Evolutionary conservation across 2,329 filamentous ascomycete species (phyloP).

Genomic region (Claviceps pusilla): DNA sequence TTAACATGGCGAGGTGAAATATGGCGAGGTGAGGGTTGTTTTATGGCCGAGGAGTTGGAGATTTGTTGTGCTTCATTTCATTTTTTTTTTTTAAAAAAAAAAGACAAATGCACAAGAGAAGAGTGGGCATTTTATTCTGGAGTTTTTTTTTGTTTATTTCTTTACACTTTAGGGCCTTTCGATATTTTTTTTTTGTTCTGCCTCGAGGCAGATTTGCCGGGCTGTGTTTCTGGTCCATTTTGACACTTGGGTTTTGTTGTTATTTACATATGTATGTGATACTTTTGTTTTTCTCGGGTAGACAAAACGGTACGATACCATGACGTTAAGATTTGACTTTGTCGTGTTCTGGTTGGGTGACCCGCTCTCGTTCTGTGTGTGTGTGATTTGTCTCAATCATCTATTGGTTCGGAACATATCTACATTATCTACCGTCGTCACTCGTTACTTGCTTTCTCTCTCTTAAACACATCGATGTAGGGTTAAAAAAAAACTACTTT

Average conservation of each 20-base stretch:
- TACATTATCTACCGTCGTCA: not conserved
- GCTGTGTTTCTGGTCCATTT: too few relatives aligned
- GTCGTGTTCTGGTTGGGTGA: too few relatives aligned
- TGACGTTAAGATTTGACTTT: slow-evolving; percentile 7
- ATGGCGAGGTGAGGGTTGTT: too few relatives aligned
- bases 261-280: too few relatives aligned
- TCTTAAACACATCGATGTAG: not conserved
- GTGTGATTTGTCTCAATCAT: not conserved
- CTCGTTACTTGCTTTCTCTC: not conserved
- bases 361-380: not conserved
- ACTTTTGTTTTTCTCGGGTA: slow-evolving; percentile 11
- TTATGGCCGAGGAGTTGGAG: not conserved
- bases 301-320: slow-evolving; percentile 20
- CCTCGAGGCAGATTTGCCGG: too few relatives aligned
- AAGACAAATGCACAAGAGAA: too few relatives aligned
- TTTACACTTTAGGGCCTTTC: slow-evolving; percentile 1
- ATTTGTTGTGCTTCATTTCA: not conserved
- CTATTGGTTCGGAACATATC: not conserved
- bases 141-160: not conserved
- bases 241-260: not conserved
- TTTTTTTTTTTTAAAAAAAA: not conserved
- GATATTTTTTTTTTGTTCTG: slow-evolving; percentile 5
- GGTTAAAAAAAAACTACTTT: not conserved
- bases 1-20: slow-evolving; percentile 42
- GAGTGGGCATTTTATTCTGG: not conserved